Evolutionary conservation across 805 yeast genomes (phyloP).

Genomic region (Tetrapisispora phaffii): DNA sequence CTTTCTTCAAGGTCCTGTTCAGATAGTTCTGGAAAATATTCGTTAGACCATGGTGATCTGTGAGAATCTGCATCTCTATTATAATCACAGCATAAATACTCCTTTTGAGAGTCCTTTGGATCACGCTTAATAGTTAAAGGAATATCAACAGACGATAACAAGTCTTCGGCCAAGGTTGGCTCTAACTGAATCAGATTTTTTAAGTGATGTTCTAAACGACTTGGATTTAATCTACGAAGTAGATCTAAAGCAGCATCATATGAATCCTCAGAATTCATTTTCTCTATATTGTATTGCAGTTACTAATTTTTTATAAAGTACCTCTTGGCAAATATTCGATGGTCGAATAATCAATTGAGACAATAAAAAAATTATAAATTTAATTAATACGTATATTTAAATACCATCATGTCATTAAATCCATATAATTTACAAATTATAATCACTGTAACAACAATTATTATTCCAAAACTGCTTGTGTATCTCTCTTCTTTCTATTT

Average conservation of each 20-base stretch:
- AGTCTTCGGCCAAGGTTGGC: constrained; percentile 75
- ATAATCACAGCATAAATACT: constrained; percentile 80
- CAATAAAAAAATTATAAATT: no score
- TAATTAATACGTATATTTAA: no score
- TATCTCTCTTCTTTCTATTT: no score
- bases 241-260: constrained; percentile 74
- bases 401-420: no score
- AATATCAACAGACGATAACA: constrained; percentile 76
- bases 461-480: no score
- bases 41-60: constrained; percentile 85
- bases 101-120: constrained; percentile 37
- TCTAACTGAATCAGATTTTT: constrained; percentile 37
- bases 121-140: constrained; percentile 42
- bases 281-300: no score
- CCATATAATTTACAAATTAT: no score
- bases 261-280: constrained; percentile 3
- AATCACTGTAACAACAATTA: no score
- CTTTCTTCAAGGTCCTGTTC: constrained; percentile 54
- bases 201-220: constrained; percentile 39
- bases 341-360: no score
- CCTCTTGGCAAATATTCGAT: no score
- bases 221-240: constrained; percentile 66
- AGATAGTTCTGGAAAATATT: constrained; percentile 35
- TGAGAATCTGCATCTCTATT: constrained; percentile 90
- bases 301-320: no score